These are phyloP conservation scores for Diphasiastrum complanatum DNA, from an alignment of 83 land plant species.

Conservation along the genomic window DNA sequence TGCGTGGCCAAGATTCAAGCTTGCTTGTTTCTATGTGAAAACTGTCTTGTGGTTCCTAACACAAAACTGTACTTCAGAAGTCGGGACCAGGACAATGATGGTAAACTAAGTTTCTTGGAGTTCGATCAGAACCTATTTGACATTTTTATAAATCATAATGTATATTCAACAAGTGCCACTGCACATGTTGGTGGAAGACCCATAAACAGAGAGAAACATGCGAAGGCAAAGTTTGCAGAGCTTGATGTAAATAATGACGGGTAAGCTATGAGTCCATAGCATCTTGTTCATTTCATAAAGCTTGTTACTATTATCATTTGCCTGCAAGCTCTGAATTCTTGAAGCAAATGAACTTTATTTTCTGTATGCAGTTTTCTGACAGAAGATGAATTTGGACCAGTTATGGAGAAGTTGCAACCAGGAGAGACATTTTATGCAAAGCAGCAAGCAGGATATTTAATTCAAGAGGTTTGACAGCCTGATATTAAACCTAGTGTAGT, in stretches of 20 bases:
- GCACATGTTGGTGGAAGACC: conserved; percentile 9
- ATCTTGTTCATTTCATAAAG: no score
- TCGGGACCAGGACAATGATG: conserved; percentile 69
- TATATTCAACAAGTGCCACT: conserved; percentile 22
- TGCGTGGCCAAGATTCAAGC: no score
- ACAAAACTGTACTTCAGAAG: conserved; percentile 48
- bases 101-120: conserved; percentile 60
- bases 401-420: conserved; percentile 62
- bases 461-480: conserved; percentile 44
- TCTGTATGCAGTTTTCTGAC: conserved; percentile 59
- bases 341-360: no score
- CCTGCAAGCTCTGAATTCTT: no score
- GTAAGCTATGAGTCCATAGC: no score
- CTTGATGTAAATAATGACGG: conserved; percentile 65
- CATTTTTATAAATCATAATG: conserved; percentile 48
- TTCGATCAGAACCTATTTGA: conserved; percentile 67
- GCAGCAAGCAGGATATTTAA: conserved; percentile 72
- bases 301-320: no score
- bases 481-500: neutral
- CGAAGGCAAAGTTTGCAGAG: conserved; percentile 46
- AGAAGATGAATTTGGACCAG: conserved; percentile 48
- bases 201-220: conserved; percentile 38
- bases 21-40: no score
- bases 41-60: no score
- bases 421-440: conserved; percentile 66